Evolutionary conservation across 768 basidiomycete genomes (phyloP), one percentile per base, ranked within the genome.

Genomic region (Boletus rubescentipes): DNA sequence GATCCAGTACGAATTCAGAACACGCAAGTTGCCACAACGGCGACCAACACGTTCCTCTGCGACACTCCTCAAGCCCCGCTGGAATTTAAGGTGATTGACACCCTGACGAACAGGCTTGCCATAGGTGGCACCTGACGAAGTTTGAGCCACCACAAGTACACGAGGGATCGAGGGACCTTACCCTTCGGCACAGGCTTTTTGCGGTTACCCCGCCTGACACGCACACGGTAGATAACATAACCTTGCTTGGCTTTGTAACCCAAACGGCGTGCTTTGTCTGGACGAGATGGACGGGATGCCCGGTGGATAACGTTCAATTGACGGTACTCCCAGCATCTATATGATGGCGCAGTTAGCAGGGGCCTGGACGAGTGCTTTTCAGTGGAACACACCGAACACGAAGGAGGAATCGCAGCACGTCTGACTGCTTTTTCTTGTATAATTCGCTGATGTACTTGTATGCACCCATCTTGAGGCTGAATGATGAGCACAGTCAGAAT

Each of bases 211-310:
- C 95, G 85, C 67, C 97, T 87, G 61, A 99, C 96, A 62, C 97
- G 91, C 66, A 99, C 79, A 67, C 97, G 92, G 80, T 99, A 99
- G 78, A 99, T 76, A 61, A 98, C 89, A 72, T 93, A 99, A 66
- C 97, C 97, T 77, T 99, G 97, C 84, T 99, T 99, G 73, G 97
- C 94, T 81, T 98, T 99, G 87, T 98, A 99, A 45, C 97, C 97
- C 58, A 99, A 80, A 61, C 95, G 88, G 72, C 97, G 91, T 59
- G 97, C 97, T 82, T 98, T 99, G 81, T 99, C 97, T 51, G 97
- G 97, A 69, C 97, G 91, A 43, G 96, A 98, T 43, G 97, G 96
- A 58, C 96, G 91, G 60, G 95, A 94, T 42, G 95, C 96, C 65
- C 97, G 91, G 80, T 98, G 96, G 71, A 98, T 91, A 63, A 99